Percentiles rank a stretch among this genome's conserved stretches.
phyloP scores from a whole-genome alignment of 257 asterid genomes.

The Pogostemon cablin region DNA sequence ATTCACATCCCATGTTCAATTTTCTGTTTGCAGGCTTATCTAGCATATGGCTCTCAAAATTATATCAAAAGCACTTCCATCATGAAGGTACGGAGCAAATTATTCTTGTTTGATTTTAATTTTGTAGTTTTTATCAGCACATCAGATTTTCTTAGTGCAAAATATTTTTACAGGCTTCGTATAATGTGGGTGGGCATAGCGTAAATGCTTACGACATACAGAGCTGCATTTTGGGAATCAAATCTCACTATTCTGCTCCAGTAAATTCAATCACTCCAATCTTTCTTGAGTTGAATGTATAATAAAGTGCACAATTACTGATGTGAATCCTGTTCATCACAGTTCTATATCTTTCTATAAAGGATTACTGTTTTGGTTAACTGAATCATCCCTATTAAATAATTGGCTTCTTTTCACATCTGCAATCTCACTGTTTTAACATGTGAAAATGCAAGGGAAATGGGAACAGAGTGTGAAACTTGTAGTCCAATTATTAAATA shows the following conservation, averaged over 20 bases:
- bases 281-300: slow-evolving; percentile 15
- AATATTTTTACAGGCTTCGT: slow-evolving; percentile 61
- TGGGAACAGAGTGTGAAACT: too few species aligned
- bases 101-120: slow-evolving; percentile 11
- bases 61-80: slow-evolving; percentile 62
- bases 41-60: slow-evolving; percentile 87
- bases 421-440: too few species aligned
- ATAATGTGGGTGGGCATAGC: slow-evolving; percentile 83
- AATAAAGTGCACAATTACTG: too few species aligned
- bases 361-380: too few species aligned
- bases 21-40: slow-evolving; percentile 65
- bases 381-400: too few species aligned
- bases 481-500: too few species aligned
- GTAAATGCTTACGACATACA: slow-evolving; percentile 83
- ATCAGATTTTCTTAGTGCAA: slow-evolving; percentile 31
- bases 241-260: slow-evolving; percentile 78
- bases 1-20: slow-evolving; percentile 1
- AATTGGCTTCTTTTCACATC: too few species aligned
- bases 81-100: slow-evolving; percentile 54
- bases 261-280: slow-evolving; percentile 42
- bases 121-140: slow-evolving; percentile 10
- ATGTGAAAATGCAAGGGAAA: too few species aligned
- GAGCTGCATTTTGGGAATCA: slow-evolving; percentile 74
- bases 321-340: too few species aligned
- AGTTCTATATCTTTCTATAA: too few species aligned